Evolutionary conservation across 2,329 filamentous ascomycete species (phyloP).

Genomic region (Fusarium falciforme): DNA sequence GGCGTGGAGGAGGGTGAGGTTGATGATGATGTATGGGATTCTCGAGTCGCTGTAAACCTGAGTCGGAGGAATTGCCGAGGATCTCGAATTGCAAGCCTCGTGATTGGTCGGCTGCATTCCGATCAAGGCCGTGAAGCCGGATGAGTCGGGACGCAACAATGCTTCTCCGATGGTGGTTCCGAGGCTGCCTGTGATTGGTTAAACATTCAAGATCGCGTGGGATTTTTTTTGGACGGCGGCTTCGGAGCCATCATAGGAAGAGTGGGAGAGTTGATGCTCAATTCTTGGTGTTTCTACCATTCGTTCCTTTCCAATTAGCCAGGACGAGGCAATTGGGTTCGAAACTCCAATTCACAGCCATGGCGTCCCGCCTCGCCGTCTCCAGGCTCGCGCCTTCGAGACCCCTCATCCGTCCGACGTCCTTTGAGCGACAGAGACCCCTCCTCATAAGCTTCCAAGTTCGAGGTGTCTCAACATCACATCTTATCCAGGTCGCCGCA

Average conservation of each 20-base stretch:
- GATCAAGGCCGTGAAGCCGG: slow-evolving; percentile 43
- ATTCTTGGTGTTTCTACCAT: neutral
- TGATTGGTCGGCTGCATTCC: slow-evolving; percentile 57
- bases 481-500: slow-evolving; percentile 55
- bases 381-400: slow-evolving; percentile 41
- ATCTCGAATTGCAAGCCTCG: slow-evolving; percentile 56
- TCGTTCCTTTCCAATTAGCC: neutral
- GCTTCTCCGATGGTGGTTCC: slow-evolving; percentile 23
- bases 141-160: slow-evolving; percentile 44
- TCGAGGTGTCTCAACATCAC: slow-evolving; percentile 55
- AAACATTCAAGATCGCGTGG: slow-evolving; percentile 34
- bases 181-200: slow-evolving; percentile 46
- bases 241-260: slow-evolving; percentile 22
- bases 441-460: slow-evolving; percentile 40
- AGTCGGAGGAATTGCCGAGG: slow-evolving; percentile 61
- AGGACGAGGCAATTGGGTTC: neutral
- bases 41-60: slow-evolving; percentile 23
- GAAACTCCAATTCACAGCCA: slow-evolving; percentile 18
- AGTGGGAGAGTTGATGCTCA: slow-evolving; percentile 11
- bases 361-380: slow-evolving; percentile 44
- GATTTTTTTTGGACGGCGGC: slow-evolving; percentile 39
- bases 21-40: slow-evolving; percentile 43
- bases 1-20: slow-evolving; percentile 19
- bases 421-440: slow-evolving; percentile 33
- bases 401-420: slow-evolving; percentile 40